phyloP scores from a whole-genome alignment of 2,329 filamentous ascomycete genomes.

The Xylariaceae sp. region DNA sequence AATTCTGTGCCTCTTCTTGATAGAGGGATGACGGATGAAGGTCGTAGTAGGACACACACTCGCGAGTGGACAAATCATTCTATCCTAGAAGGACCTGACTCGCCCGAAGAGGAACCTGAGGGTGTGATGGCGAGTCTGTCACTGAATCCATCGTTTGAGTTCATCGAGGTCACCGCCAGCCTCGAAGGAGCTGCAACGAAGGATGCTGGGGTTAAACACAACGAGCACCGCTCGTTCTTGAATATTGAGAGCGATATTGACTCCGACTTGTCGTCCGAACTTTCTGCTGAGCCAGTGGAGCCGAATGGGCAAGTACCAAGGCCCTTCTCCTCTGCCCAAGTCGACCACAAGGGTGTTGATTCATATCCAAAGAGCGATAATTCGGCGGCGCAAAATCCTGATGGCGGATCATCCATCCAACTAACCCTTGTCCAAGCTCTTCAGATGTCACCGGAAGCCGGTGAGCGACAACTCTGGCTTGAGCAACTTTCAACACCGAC shows the following conservation, averaged over 20 bases:
- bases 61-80: constrained; percentile 54
- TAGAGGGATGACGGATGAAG: constrained; percentile 55
- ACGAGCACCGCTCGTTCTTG: constrained; percentile 26
- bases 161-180: constrained; percentile 51
- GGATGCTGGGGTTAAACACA: constrained; percentile 23
- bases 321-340: constrained; percentile 24
- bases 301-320: constrained; percentile 31
- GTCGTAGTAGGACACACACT: constrained; percentile 36
- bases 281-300: constrained; percentile 50
- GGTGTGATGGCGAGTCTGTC: constrained; percentile 32
- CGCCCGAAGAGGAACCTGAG: constrained; percentile 21
- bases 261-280: constrained; percentile 60
- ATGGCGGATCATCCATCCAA: constrained; percentile 36
- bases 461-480: constrained; percentile 40
- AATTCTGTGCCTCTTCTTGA: constrained; percentile 74
- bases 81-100: constrained; percentile 47
- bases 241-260: constrained; percentile 43
- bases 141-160: constrained; percentile 47
- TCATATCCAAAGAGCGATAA: constrained; percentile 10
- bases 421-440: constrained; percentile 48
- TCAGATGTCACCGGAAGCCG: constrained; percentile 38
- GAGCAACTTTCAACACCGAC: constrained; percentile 47
- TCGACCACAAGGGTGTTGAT: constrained; percentile 16
- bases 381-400: constrained; percentile 14
- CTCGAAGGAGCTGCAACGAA: constrained; percentile 41